These are phyloP conservation scores for Hondaea fermentalgiana DNA, from an alignment of 108 stramenopile genomes.

Conservation along the genomic window DNA sequence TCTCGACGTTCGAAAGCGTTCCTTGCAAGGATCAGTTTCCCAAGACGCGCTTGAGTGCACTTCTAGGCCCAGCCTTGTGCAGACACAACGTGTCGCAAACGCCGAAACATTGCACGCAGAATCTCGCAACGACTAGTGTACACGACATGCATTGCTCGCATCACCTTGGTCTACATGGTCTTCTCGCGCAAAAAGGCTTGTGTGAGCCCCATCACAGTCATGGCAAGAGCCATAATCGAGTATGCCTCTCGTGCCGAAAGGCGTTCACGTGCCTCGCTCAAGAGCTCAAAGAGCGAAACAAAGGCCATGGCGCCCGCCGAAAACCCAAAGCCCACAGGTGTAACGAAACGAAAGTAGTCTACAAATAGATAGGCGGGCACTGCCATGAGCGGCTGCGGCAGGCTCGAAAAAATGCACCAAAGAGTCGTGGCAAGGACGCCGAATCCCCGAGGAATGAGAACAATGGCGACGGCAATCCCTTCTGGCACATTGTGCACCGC, in stretches of 20 bases:
- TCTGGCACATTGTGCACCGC: constrained; percentile 98
- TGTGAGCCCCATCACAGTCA: not conserved
- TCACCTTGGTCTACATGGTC: not conserved
- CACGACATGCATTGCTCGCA: no score
- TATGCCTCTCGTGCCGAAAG: not conserved
- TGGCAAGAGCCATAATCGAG: not conserved
- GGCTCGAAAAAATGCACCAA: constrained; percentile 81
- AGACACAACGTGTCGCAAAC: no score
- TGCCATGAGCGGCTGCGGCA: constrained; percentile 95
- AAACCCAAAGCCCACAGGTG: constrained; percentile 93
- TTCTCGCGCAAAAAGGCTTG: not conserved
- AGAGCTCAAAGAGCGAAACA: constrained; percentile 88
- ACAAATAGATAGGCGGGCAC: constrained; percentile 92
- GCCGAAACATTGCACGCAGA: no score
- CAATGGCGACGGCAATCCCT: constrained; percentile 92
- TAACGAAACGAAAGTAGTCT: constrained; percentile 80
- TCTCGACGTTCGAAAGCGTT: no score
- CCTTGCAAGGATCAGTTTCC: no score
- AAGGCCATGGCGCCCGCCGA: constrained; percentile 97
- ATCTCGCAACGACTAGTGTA: no score
- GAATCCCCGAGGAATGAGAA: constrained; percentile 75
- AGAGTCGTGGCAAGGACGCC: constrained; percentile 71
- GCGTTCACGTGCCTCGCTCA: constrained; percentile 81
- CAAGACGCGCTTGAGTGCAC: no score
- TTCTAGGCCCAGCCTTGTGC: no score